Evolutionary conservation across 305 asterid species (phyloP), one percentile per base, ranked within the genome.

Genomic region (Striga hermonthica): DNA sequence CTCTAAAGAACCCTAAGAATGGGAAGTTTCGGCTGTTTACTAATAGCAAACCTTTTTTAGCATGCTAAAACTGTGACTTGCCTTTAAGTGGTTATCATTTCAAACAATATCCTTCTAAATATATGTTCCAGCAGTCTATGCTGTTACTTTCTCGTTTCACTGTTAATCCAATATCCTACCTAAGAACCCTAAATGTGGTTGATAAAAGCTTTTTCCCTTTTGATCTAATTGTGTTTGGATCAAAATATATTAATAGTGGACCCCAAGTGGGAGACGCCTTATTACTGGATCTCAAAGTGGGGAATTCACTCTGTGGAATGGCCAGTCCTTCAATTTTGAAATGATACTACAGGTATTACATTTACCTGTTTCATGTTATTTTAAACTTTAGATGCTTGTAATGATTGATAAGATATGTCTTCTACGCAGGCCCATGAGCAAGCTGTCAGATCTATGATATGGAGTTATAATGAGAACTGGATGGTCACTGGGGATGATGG

Each of bases 401-500:
- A 57, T 60, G 73, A 49, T 70, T 57, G 62, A 28, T 71, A 41
- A 57, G 44, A 31, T 14, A 60, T 63, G 68, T 60, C 65, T 54
- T 71, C 38, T 40, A 65, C 77, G 64, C 88, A 92, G 99, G 99
- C 99, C 75, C 99, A 90, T 78, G 99, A 93, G 67, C 95, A 90
- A 82, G 96, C 99, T 44, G 95, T 93, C 71, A 86, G 99, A 76
- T 88, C 99, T 70, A 93, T 93, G 99, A 77, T 93, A 48, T 93
- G 99, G 99, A 94, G 99, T 81, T 86, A 94, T 79, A 94, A 88
- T 28, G 98, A 90, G 82, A 91, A 86, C 78, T 94, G 98, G 97
- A 94, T 94, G 99, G 99, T 94, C 78, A 89, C 97, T 31, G 99
- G 99, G 62, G 99, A 90, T 79, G 99, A 94, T 76, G 96, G 95